A percentile compares a stretch with the other conserved stretches of the same genome.
These are phyloP conservation scores for Blepharisma undulans DNA, from an alignment of 169 alveolate species.

Conservation along the genomic window DNA sequence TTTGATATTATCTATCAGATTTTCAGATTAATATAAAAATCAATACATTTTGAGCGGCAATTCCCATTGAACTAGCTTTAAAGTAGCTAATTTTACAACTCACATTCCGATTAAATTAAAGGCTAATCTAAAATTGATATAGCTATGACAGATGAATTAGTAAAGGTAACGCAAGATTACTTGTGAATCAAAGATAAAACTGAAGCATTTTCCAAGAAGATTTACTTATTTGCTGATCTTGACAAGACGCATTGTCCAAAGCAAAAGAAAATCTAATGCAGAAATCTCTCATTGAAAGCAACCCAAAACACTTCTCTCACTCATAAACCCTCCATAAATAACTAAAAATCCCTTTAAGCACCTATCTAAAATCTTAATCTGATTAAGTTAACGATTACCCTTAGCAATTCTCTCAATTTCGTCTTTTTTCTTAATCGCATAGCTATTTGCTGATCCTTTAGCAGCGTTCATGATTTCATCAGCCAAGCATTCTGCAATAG, in stretches of 20 bases:
- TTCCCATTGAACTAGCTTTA: neutral
- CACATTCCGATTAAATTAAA: neutral
- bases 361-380: neutral
- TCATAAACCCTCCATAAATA: neutral
- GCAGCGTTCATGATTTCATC: constrained; percentile 99
- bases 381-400: constrained; percentile 94
- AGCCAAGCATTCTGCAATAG: constrained; percentile 98
- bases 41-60: neutral
- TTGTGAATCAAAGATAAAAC: neutral
- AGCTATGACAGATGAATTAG: neutral
- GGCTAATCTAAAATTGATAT: neutral
- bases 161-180: neutral
- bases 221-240: neutral
- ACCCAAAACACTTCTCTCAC: neutral
- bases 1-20: neutral
- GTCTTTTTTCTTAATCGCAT: constrained; percentile 99
- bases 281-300: neutral
- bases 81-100: neutral
- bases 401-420: constrained; percentile 99
- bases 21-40: neutral
- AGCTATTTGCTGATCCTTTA: constrained; percentile 95
- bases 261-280: neutral
- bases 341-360: neutral
- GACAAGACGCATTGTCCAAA: neutral
- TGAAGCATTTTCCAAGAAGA: neutral